Base-by-base conservation (phyloP, 2,329 filamentous ascomycete genomes). In the Mycosphaerella arachidis region DNA sequence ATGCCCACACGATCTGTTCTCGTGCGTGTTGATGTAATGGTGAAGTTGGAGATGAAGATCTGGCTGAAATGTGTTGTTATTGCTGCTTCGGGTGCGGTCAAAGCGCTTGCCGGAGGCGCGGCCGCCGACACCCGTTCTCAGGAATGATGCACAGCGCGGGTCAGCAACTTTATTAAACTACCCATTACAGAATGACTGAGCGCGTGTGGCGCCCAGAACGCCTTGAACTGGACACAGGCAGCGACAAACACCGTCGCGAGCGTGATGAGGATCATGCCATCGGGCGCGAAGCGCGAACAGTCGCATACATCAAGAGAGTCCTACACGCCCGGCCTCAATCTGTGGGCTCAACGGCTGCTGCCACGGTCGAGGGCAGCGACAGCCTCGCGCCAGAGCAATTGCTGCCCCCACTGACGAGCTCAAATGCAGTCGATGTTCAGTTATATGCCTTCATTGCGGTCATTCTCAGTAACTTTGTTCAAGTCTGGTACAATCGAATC, bases 371-470 rank as follows among this genome's bases (percentile, higher is more conserved):
- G 12, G 56, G 59, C 27, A 20, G 43, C 33, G 52, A 63, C 67
- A 83, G 82, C 48, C 80, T 80, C 69, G 84, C 90, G 53, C 87
- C 96, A 67, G 86, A 95, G 61, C 89, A 92, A 67, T 79, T 96
- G 48, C 80, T 99, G 50, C 94, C 93, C 60, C 92, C 92, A 43
- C 81, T 99, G 70, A 97, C 93, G 53, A 96, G 92, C 78, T 92
- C 91, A 55, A 96, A 96, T 74, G 91, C 95, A 68, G 86, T 97
- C 61, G 94, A 99, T 74, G 79, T 95, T 58, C 90, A 99, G 76
- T 83, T 99, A 4, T 99, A 97, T 73, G 93, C 91, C 30, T 84
- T 97, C 61, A 86, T 99, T 62, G 90, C 94, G 55, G 89, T 97
- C 60, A 86, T 97, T 63, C 81, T 97, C 68, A 87, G 90, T 70